Base-by-base conservation (phyloP, 148 eudicot genomes). In the Diospyros kaki region DNA sequence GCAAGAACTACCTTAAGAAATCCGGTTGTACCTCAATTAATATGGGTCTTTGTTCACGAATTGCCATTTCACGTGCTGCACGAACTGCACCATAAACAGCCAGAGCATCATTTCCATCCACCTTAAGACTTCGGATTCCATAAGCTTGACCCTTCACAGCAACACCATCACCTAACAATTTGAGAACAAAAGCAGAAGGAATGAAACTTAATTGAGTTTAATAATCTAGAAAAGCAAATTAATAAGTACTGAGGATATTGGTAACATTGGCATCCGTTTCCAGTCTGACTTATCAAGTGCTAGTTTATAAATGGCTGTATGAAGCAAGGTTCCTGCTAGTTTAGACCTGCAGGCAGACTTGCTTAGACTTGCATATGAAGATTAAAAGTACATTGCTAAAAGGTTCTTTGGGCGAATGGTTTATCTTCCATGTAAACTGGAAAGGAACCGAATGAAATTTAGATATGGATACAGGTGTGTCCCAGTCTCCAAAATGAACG, bases 31-130 rank as follows among this genome's bases (percentile, higher is more conserved):
- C 98, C 97, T 94, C 98, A 71, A 94, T 83, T 1, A 94, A 81
- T 66, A 92, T 77, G 46, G 98, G 98, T 55, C 77, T 87, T 38
- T 86, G 88, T 61, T 94, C 88, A 7, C 62, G 73, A 64, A 94
- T 77, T 13, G 97, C 92, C 82, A 87, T 87, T 82, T 87, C 73
- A 42, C 98, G 92, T 44, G 98, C 98, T 51, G 79, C 69, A 50
- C 72, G 83, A 75, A 90, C 82, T 2, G 88, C 90, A 73, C 75
- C 83, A 74, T 86, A 94, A 40, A 92, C 86, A 82, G 98, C 98
- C 70, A 94, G 91, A 69, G 94, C 90, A 75, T 94, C 98, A 70
- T 94, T 92, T 62, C 98, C 98, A 76, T 94, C 98, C 42, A 94
- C 90, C 18, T 97, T 82, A 15, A 86, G 87, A 74, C 98, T 94